These are phyloP conservation scores for Pseudonectria buxi DNA, from an alignment of 2,329 filamentous ascomycete genomes.

Conservation along the genomic window DNA sequence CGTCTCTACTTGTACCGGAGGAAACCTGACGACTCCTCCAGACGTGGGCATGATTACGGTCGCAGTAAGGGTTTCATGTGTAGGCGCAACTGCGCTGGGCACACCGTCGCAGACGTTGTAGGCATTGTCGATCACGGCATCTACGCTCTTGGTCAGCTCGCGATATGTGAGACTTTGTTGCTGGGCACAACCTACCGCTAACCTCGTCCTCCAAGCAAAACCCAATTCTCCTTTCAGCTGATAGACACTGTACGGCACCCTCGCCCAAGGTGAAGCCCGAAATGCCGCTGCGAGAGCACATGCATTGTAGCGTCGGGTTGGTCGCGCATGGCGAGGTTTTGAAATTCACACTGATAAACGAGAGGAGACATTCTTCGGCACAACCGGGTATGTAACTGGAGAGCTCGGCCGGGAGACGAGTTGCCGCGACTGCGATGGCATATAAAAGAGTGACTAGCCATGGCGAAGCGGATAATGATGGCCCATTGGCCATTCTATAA, in stretches of 20 bases:
- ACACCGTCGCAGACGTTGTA: constrained; percentile 52
- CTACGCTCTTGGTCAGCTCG: constrained; percentile 23
- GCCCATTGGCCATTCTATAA: constrained; percentile 37
- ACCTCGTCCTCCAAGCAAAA: constrained; percentile 44
- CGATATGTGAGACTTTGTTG: not conserved
- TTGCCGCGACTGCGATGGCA: constrained; percentile 20
- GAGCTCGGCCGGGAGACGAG: constrained; percentile 31
- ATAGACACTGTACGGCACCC: constrained; percentile 60
- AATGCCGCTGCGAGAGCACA: constrained; percentile 54
- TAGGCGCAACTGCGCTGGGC: constrained; percentile 45
- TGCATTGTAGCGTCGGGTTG: constrained; percentile 50
- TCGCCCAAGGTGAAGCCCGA: constrained; percentile 66
- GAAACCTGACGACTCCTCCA: constrained; percentile 24
- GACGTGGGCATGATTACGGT: constrained; percentile 39
- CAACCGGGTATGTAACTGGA: constrained; percentile 48
- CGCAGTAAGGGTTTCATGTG: constrained; percentile 51
- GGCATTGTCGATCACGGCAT: constrained; percentile 39
- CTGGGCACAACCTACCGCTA: constrained; percentile 21
- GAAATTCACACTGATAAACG: constrained; percentile 58
- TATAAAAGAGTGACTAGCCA: constrained; percentile 26
- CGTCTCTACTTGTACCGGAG: constrained; percentile 12
- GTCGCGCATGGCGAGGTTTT: constrained; percentile 40
- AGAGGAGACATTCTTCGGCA: constrained; percentile 53
- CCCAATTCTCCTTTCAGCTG: constrained; percentile 42
- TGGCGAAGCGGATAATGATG: constrained; percentile 22